Evolutionary conservation across 2,329 filamentous ascomycete genomes (phyloP), one percentile per base, ranked within the genome.

Genomic region (Hypoxylon sp.): DNA sequence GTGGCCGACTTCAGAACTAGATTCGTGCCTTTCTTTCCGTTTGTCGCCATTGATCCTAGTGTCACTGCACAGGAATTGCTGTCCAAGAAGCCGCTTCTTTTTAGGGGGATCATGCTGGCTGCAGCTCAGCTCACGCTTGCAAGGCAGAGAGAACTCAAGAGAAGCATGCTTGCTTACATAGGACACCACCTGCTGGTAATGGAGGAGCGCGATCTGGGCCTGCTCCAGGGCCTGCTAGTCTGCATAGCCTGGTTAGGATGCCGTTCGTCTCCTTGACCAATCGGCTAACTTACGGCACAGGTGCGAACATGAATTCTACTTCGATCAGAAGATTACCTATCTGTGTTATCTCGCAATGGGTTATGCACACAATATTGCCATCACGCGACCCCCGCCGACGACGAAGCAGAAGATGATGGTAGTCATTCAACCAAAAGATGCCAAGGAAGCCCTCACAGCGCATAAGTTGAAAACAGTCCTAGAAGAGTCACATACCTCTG

Each of bases 151-250:
- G 75, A 63, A 73, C 81, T 75, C 67, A 78, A 65, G 69, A 76
- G 68, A 40, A 77, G 75, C 33, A 71, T 76, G 18, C 70, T 77
- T 60, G 73, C 74, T 5, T 77, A 79, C 64, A 63, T 81, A 24
- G 73, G 77, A 4, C 71, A 78, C 17, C 74, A 75, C 27, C 67
- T 79, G 45, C 46, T 83, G 0, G 71, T 79, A 1, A 71, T 75
- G 55, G 74, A 75, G 15, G 73, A 79, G 33, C 70, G 70, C 26
- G 73, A 70, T 13, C 54, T 82, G 7, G 79, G 81, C 52, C 64
- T 79, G 2, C 71, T 82, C 1, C 79, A 82, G 64, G 80, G 79
- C 0, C 67, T 81, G 7, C 58, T 82, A 6, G 71, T 81, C 38
- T 74, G 75, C 35, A 69, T 81, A 50, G 73, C 77, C 18, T 82